phyloP scores from a whole-genome alignment of 192 early-diverging fungal genomes.

The Backusella mclennaniae region DNA sequence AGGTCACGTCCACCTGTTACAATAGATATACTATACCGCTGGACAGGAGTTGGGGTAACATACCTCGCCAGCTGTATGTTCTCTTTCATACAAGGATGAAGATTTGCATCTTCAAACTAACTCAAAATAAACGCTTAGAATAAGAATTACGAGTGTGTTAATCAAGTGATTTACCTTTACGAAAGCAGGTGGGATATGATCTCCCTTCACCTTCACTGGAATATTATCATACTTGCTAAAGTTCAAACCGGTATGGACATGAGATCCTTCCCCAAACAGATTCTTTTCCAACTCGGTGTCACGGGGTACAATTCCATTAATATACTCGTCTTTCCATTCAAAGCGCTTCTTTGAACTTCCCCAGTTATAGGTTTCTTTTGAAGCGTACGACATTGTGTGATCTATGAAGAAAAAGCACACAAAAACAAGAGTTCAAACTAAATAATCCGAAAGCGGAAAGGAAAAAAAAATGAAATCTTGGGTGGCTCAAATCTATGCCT shows the following conservation, averaged over 20 bases:
- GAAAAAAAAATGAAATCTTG: no score
- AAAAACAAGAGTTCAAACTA: neutral
- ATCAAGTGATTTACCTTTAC: conserved; percentile 33
- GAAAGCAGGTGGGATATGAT: conserved; percentile 49
- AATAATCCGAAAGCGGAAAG: no score
- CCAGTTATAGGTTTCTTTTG: conserved; percentile 35
- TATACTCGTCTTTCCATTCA: conserved; percentile 55
- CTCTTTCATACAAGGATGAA: conserved; percentile 63
- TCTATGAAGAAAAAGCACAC: neutral
- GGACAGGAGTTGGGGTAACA: conserved; percentile 71
- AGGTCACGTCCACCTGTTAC: conserved; percentile 64
- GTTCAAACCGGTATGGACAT: conserved; percentile 72
- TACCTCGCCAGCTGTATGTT: conserved; percentile 68
- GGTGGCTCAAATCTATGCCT: no score
- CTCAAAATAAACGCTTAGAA: neutral
- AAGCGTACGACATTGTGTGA: neutral
- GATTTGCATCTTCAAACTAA: conserved; percentile 61
- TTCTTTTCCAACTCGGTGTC: conserved; percentile 61
- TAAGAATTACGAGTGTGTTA: conserved; percentile 8
- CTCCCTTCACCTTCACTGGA: conserved; percentile 60
- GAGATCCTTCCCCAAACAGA: conserved; percentile 56
- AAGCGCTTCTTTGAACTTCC: conserved; percentile 44
- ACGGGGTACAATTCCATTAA: conserved; percentile 53
- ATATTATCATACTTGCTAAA: conserved; percentile 75
- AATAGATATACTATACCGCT: conserved; percentile 58